Evolutionary conservation across 257 asterid species (phyloP).

Genomic region (Przewalskia tangutica): DNA sequence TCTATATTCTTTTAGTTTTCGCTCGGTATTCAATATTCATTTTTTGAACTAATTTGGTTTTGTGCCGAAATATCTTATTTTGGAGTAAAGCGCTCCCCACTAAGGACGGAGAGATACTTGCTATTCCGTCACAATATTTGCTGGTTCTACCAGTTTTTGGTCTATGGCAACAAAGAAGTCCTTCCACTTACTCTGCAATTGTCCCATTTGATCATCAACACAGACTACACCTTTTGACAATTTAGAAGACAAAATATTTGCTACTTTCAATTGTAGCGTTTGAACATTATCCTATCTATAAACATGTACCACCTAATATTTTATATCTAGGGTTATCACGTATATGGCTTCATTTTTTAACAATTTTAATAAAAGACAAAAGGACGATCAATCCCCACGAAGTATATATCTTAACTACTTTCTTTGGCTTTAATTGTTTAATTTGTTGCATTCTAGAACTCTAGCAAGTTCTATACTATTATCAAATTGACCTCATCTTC

Average conservation of each 20-base stretch:
- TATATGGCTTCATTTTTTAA: background rate
- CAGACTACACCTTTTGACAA: background rate
- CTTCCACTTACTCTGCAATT: background rate
- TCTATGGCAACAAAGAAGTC: background rate
- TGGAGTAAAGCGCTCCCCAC: background rate
- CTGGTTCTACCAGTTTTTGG: background rate
- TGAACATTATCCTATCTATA: background rate
- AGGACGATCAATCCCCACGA: background rate
- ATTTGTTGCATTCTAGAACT: background rate
- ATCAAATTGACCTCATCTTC: background rate
- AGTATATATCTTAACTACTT: background rate
- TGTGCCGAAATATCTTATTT: background rate
- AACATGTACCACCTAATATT: background rate
- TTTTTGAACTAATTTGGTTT: background rate
- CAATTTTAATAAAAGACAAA: background rate
- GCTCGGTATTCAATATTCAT: background rate
- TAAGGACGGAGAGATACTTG: accelerated
- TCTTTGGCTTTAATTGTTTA: background rate
- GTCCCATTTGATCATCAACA: constrained; percentile 3
- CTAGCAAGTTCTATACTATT: background rate
- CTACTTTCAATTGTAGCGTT: background rate
- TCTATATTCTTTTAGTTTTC: accelerated
- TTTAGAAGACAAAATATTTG: background rate
- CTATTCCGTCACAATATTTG: background rate
- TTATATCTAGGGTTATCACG: background rate